phyloP scores from a whole-genome alignment of 768 basidiomycete genomes.

The Boletus vermiculosoides region DNA sequence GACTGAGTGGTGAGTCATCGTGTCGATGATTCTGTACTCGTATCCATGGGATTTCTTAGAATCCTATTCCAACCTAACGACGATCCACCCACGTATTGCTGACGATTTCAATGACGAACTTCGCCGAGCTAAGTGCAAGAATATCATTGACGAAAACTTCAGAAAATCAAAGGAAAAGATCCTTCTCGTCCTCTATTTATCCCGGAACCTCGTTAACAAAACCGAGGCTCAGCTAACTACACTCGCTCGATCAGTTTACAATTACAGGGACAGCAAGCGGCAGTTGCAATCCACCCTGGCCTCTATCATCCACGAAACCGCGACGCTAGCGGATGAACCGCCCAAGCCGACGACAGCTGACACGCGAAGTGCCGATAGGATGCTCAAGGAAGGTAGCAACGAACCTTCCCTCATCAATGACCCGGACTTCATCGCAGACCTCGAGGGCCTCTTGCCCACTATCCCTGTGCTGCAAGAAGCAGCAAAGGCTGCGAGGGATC shows the following conservation, averaged over 20 bases:
- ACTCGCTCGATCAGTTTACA: conserved; percentile 16
- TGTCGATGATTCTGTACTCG: neutral
- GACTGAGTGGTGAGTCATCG: conserved; percentile 9
- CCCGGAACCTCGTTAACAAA: conserved; percentile 10
- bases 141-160: conserved; percentile 18
- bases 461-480: conserved; percentile 20
- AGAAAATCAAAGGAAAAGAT: conserved; percentile 26
- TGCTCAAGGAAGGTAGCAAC: conserved; percentile 23
- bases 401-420: conserved; percentile 23
- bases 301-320: conserved; percentile 16
- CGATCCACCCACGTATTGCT: conserved; percentile 18
- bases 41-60: conserved; percentile 5
- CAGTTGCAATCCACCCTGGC: conserved; percentile 14
- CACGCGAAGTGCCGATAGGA: conserved; percentile 10
- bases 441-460: conserved; percentile 12
- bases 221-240: conserved; percentile 13
- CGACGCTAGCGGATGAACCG: neutral
- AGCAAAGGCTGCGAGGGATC: conserved; percentile 9
- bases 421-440: conserved; percentile 23
- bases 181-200: conserved; percentile 16
- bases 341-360: conserved; percentile 15
- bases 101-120: conserved; percentile 23
- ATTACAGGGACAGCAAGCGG: conserved; percentile 12
- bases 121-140: conserved; percentile 11
- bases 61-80: conserved; percentile 15